Percentiles rank a stretch among this genome's conserved stretches.
phyloP scores from a whole-genome alignment of 768 basidiomycete species.

The Tulasnella sp. region DNA sequence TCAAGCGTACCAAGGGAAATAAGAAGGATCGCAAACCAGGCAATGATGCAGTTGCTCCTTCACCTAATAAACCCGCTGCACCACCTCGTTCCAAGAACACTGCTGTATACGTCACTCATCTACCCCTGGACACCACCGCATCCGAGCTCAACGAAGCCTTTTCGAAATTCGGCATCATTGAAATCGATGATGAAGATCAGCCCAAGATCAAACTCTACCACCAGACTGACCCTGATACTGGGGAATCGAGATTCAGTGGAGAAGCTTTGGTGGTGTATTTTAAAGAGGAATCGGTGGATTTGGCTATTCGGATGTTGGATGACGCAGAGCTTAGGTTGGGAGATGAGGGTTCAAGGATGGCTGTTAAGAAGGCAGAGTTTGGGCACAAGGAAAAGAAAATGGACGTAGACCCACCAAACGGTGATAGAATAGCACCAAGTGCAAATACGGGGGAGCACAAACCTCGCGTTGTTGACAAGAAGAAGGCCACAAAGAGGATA shows the following conservation, averaged over 20 bases:
- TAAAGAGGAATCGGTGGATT: slow-evolving; percentile 85
- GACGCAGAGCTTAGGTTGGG: slow-evolving; percentile 85
- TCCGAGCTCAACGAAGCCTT: slow-evolving; percentile 80
- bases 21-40: slow-evolving; percentile 30
- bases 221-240: slow-evolving; percentile 58
- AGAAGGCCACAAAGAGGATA: slow-evolving; percentile 57
- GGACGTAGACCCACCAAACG: slow-evolving; percentile 26
- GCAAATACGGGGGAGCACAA: slow-evolving; percentile 29
- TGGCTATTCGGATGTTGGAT: slow-evolving; percentile 76
- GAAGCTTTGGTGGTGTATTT: slow-evolving; percentile 95
- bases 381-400: slow-evolving; percentile 49
- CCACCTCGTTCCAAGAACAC: slow-evolving; percentile 64
- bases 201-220: slow-evolving; percentile 95
- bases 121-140: slow-evolving; percentile 60
- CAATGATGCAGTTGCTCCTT: slow-evolving; percentile 20
- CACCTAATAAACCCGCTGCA: slow-evolving; percentile 11
- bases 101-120: slow-evolving; percentile 74
- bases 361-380: slow-evolving; percentile 65
- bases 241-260: slow-evolving; percentile 66
- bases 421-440: slow-evolving; percentile 24
- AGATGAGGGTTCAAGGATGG: slow-evolving; percentile 58
- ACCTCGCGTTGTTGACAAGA: slow-evolving; percentile 58
- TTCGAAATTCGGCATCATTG: slow-evolving; percentile 79
- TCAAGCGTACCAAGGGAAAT: slow-evolving; percentile 55
- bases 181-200: slow-evolving; percentile 82